Base-by-base conservation (phyloP, 129 eudicot species). In the Calendula officinalis region DNA sequence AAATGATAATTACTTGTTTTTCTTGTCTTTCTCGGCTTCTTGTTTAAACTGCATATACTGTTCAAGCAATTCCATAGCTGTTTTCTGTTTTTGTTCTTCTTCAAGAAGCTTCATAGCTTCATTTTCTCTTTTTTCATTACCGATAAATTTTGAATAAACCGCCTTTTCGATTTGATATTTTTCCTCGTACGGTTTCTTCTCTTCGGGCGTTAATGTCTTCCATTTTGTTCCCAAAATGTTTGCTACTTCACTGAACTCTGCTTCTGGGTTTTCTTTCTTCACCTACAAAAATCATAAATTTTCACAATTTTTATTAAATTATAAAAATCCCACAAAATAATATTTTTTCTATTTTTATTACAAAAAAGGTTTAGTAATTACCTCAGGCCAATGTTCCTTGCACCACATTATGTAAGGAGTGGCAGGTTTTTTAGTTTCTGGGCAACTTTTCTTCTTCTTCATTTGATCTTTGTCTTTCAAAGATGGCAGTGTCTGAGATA, bases 41-140 rank as follows among this genome's bases (percentile, higher is more conserved):
- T 92, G 89, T 64, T 71, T 77, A 53, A 88, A 92, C 66, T 83
- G 89, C 35, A 85, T 62, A 75, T 92, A 92, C 51, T 92, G 96
- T 67, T 92, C 91, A 73, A 88, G 96, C 72, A 92, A 82, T 78
- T 88, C 96, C 89, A 92, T 92, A 17, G 98, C 96, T 14, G 86
- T 88, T 75, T 80, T 92, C 68, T 88, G 98, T 62, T 88, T 92
- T 50, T 92, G 88, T 55, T 88, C 96, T 58, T 92, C 98, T 60
- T 85, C 96, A 67, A 88, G 65, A 11, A 92, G 89, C 85, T 73
- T 92, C 96, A 92, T 85, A 4, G 98, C 98, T 77, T 92, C 96
- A 46, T 72, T 69, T 70, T 92, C 96, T 17, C 98, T 80, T 69
- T 92, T 92, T 71, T 92, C 95, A 22, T 73, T 83, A 45, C 91